Evolutionary conservation across 352 stramenopile genomes (phyloP), one percentile per base, ranked within the genome.

Genomic region (Phytophthora litchii): DNA sequence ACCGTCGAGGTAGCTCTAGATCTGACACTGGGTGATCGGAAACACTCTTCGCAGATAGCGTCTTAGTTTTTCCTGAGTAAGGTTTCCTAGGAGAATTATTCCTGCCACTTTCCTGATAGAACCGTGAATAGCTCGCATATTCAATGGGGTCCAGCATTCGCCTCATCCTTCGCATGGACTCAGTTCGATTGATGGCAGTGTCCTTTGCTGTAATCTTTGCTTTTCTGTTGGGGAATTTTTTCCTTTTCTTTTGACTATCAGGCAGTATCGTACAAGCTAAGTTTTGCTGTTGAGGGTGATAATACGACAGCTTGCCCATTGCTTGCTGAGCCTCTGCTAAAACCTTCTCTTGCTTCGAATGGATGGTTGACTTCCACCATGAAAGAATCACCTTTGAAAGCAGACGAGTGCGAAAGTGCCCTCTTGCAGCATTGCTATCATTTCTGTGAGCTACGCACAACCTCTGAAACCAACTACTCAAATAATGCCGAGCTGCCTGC

Each of bases 291-390:
- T 72, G 32, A 21, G 62, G 45, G 2, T 76, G 58, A 56, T 86
- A 75, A 34, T 68, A 74, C 0, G 72, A 78, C n/a, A 82, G 59
- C 7, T 56, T 72, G 9, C 53, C 53, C 16, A 78, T 67, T 9
- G 58, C 38, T 36, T 72, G 52, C 23, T 79, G 68, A 11, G 76
- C 72, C 14, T 77, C 64, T 7, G 59, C 4, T n/a, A 86, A 47
- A 3, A 89, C 47, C 20, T 62, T 56, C 36, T 86, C 79, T 57
- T 89, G 79, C 48, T 86, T 89, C 1, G 36, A 36, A 38, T 86
- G 68, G 9, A 85, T 64, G 0, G 70, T 71, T 34, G 64, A 38
- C 12, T 68, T 76, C 79, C 79, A 84, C 76, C 76, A 86, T 16
- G 19, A 49, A 3, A 59, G 1, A 0, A 82, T 13, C 5, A 52